Base-by-base conservation (phyloP, 371 early-diverging fungal species). In the Apophysomyces trapeziformis region DNA sequence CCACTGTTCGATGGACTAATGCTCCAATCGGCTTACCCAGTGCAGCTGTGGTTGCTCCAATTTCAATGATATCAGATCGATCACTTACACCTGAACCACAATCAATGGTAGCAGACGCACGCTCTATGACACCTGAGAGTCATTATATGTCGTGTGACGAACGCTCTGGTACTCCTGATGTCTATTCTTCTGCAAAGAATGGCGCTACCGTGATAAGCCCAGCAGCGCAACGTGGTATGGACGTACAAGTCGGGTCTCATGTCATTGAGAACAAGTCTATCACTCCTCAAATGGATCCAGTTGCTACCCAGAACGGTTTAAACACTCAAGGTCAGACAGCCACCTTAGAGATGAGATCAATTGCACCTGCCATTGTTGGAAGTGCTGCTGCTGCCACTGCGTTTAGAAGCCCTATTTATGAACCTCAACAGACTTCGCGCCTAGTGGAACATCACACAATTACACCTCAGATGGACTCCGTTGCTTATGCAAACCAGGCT, bases 31-130 rank as follows among this genome's bases (percentile, higher is more conserved):
- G 37, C 35, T 60, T 78, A 6, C 68, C 75, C 11, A 69, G 78
- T 38, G 68, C 77, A 0, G 76, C 83, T 38, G 76, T 77, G 2
- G 83, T 82, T 5, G 50, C 64, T 1, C 67, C 67, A 41, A 46
- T 70, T 11, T 69, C 73, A 21, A 50, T 50, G 54, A 50, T 50
- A 21, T 50, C 54, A 6, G 54, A 50, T 21, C n/a, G 54, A 21
- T 50, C 54, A 5, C 54, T 50, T 21, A 50, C 54, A 21, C 54
- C 54, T 7, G 21, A 16, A 16, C 54, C 8, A 7, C 9, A 9
- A 9, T 50, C 54, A 9, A 50, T 7, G 8, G 7, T 50, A 5
- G 7, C 21, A 26, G 54, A 50, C 9, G 21, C 16, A 9, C 54
- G 54, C 21, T 50, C 54, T 8, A 26, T 50, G n/a, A 50, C 35